Percentiles rank a stretch among this genome's conserved stretches.
These are phyloP conservation scores for Acrocalymma vagum DNA, from an alignment of 2,329 filamentous ascomycete species.

Conservation along the genomic window DNA sequence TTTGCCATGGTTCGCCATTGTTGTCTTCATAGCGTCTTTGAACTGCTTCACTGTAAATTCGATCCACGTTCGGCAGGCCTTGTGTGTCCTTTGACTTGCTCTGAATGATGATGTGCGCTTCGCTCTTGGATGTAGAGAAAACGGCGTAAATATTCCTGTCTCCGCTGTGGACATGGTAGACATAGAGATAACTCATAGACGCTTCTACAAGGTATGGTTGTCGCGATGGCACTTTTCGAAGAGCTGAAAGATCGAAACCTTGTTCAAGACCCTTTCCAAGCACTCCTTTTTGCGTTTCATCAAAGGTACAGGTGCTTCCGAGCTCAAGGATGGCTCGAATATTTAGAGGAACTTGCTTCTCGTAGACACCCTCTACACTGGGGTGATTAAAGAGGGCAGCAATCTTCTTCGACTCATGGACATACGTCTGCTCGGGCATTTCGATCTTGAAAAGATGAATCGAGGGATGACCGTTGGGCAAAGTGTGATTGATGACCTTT, in stretches of 20 bases:
- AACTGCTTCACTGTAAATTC: constrained; percentile 83
- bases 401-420: constrained; percentile 84
- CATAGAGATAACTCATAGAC: constrained; percentile 82
- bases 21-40: constrained; percentile 71
- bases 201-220: constrained; percentile 79
- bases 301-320: constrained; percentile 91
- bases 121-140: constrained; percentile 82
- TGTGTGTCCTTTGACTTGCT: constrained; percentile 83
- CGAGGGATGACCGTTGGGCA: constrained; percentile 94
- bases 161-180: constrained; percentile 91
- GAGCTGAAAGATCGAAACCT: constrained; percentile 84
- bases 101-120: constrained; percentile 88
- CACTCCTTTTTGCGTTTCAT: constrained; percentile 88
- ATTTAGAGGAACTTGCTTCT: constrained; percentile 88
- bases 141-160: constrained; percentile 93
- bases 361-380: constrained; percentile 96
- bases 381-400: constrained; percentile 86
- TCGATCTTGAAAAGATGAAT: constrained; percentile 94
- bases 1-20: constrained; percentile 76
- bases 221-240: constrained; percentile 74
- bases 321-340: constrained; percentile 88
- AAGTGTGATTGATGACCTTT: constrained; percentile 89
- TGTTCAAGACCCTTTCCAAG: constrained; percentile 91
- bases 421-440: constrained; percentile 86
- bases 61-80: constrained; percentile 88